Evolutionary conservation across 164 flowering plant genomes (phyloP), one percentile per base, ranked within the genome.

Genomic region (Nelumbo lutea): DNA sequence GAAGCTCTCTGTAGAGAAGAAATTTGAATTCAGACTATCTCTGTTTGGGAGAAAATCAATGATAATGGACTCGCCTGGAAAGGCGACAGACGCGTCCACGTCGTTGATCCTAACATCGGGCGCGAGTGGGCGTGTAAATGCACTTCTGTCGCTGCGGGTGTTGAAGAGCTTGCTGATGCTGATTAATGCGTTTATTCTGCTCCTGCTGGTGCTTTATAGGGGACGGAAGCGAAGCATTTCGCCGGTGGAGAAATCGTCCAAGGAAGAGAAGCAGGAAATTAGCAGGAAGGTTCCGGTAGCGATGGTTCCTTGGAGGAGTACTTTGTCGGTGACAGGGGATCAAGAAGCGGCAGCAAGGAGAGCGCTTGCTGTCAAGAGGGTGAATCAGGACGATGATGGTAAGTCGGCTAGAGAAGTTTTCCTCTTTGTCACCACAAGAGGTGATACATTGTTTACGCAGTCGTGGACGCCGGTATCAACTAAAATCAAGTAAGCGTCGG

Each of bases 371-470:
- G 76, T 83, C 9, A 59, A 68, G 77, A 71, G 90, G 51, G 89
- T 82, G 14, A 62, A 65, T 61, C 71, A 76, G 75, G 93, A 83
- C 52, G 59, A 45, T 11, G 78, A 70, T 44, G 68, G 52, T 4
- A 67, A 63, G 52, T 56, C 76, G 3, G 68, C 69, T 15, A 80
- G 88, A 72, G 87, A 79, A 9, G 80, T 72, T 60, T 79, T 73
- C 2, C 47, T 88, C 55, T 86, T 88, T 45, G 76, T 11, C 1
- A 76, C 83, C 0, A 10, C 72, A 0, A 81, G 90, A 68, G 90
- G 88, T 3, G 86, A 85, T 1, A 81, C 90, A 0, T 38, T 90
- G 39, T 90, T 88, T 59, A 87, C 92, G 15, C 91, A 87, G 78
- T 84, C 84, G 2, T 90, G 96, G 96, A 78, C 82, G 38, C 93